A percentile compares a stretch with the other conserved stretches of the same genome.
Evolutionary conservation across 2,329 filamentous ascomycete species (phyloP).

Genomic region (Xylaria sp.): DNA sequence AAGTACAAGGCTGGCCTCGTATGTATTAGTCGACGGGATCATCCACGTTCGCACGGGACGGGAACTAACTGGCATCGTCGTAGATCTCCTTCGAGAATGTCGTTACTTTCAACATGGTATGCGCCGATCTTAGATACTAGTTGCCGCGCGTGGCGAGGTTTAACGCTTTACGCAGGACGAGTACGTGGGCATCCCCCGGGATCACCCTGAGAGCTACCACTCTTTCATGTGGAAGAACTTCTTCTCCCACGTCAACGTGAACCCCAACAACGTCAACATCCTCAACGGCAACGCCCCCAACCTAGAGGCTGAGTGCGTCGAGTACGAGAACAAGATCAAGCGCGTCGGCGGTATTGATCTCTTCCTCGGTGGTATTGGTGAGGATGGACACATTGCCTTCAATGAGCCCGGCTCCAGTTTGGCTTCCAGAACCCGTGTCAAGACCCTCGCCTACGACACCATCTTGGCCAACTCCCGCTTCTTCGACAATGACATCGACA

Average conservation of each 20-base stretch:
- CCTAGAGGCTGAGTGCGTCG: constrained; percentile 69
- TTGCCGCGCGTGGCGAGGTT: neutral
- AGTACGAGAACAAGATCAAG: constrained; percentile 74
- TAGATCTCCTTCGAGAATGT: constrained; percentile 82
- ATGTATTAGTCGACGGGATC: constrained; percentile 19
- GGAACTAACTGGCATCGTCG: constrained; percentile 30
- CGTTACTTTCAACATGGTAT: constrained; percentile 86
- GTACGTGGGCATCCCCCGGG: constrained; percentile 76
- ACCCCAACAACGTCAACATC: constrained; percentile 77
- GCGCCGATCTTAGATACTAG: constrained; percentile 14
- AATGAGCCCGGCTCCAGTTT: constrained; percentile 82
- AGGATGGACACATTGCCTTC: constrained; percentile 85
- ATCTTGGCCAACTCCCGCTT: constrained; percentile 81
- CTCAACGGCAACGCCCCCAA: constrained; percentile 74
- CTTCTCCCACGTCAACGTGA: constrained; percentile 79
- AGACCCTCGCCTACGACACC: constrained; percentile 82
- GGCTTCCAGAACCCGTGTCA: constrained; percentile 72
- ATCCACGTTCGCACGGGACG: neutral
- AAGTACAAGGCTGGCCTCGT: constrained; percentile 62
- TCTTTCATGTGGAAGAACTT: constrained; percentile 92
- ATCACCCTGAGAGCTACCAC: constrained; percentile 82
- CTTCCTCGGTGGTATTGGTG: constrained; percentile 78
- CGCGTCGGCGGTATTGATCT: constrained; percentile 73
- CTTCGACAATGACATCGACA: constrained; percentile 67
- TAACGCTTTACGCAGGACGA: constrained; percentile 55